Conservation (phyloP, 306 rosid species). For the Argentina anserina region DNA sequence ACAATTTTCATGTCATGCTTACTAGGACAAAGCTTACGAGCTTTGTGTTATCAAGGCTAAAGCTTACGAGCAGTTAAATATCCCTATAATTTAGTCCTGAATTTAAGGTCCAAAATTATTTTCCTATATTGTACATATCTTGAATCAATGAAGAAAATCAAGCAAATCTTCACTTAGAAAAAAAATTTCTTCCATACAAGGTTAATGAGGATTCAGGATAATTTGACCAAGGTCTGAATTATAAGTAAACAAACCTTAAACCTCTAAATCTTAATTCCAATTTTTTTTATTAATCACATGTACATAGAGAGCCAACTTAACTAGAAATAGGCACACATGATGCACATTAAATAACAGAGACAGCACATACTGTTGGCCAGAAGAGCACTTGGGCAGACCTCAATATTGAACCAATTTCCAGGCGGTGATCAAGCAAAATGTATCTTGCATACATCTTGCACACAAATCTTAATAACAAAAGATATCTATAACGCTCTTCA, state of each 20-base stretch:
- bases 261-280: not conserved
- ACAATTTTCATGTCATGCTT: not conserved
- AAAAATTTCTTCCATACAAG: not conserved
- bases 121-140: not conserved
- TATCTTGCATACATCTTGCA: not conserved
- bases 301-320: not conserved
- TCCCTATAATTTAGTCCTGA: not conserved
- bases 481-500: not conserved
- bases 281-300: not conserved
- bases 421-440: not conserved
- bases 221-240: not conserved
- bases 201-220: not conserved
- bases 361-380: not conserved
- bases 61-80: not conserved
- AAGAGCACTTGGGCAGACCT: not conserved
- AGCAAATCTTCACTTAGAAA: constrained; percentile 1
- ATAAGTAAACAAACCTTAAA: not conserved
- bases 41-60: no score
- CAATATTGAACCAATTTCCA: not conserved
- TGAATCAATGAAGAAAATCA: not conserved
- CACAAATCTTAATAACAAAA: not conserved
- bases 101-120: not conserved
- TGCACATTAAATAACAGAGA: not conserved
- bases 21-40: not conserved
- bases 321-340: not conserved